Evolutionary conservation across 148 eudicot species (phyloP), one percentile per base, ranked within the genome.

Genomic region (Pouteria glomerata): DNA sequence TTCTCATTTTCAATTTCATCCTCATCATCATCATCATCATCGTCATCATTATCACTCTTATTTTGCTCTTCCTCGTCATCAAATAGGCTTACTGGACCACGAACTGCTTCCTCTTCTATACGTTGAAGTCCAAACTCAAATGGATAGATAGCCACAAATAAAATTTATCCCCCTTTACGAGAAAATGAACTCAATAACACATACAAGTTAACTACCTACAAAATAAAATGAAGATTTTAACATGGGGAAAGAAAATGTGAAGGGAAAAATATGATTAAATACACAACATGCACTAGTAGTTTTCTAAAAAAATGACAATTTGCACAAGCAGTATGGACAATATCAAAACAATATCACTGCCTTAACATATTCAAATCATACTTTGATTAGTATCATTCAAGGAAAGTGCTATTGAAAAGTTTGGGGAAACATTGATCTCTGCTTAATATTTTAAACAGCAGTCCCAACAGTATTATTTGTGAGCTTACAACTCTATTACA

Each of bases 61-160:
- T 69, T 72, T 33, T 78, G 42, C 18, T 78, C 78, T n/a, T 85
- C 57, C 8, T 85, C 86, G 19, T 82, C 87, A 62, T 83, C 92
- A 80, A 89, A 95, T 68, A 95, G 78, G 51, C 83, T 90, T 73
- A 82, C 86, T 30, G 99, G 99, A 76, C 99, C 99, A 73, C 68
- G 89, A n/a, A 85, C 72, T 37, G 93, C 99, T 82, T 95, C 99
- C 84, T 95, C 97, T 84, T 85, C 89, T 96, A 95, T 89, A 19
- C 94, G 92, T 75, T 91, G 77, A 63, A 91, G 84, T 65, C 99
- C 99, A 80, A 95, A 95, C 64, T 95, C 99, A 37, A 97, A 89
- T 77, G 99, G 99, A 84, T 95, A 95, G 62, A 95, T 92, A 65
- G 94, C 29, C n/a, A 91, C 97, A 23, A 93, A 85, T 74, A 81